Percentiles rank a stretch among this genome's conserved stretches.
Conservation (phyloP, 352 stramenopile species). For the Blastocystis hominis region DNA sequence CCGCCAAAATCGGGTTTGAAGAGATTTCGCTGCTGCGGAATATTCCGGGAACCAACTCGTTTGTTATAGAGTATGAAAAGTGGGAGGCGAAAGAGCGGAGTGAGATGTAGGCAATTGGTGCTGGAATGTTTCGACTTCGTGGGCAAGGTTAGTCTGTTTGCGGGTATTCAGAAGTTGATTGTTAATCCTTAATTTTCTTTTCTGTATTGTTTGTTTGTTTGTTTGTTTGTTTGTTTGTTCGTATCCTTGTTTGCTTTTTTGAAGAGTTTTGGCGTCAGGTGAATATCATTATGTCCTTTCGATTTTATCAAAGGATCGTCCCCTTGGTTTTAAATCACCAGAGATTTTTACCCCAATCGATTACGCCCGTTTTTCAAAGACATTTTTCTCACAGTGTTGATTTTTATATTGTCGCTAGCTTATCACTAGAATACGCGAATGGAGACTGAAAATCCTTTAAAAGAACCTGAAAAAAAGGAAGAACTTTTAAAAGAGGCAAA, state of each 20-base stretch:
- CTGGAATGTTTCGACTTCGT: conserved; percentile 22
- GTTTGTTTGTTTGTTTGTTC: not conserved
- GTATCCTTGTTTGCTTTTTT: not conserved
- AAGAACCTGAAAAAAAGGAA: not conserved
- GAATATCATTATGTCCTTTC: not conserved
- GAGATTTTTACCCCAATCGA: not conserved
- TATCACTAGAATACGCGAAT: not conserved
- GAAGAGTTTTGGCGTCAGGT: not conserved
- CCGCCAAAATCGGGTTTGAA: not conserved
- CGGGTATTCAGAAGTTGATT: not conserved
- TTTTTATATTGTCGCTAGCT: not conserved
- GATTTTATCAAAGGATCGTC: not conserved
- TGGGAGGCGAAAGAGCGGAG: not conserved
- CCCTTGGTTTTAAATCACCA: not conserved
- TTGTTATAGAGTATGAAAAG: conserved; percentile 7
- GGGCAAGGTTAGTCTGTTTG: not conserved
- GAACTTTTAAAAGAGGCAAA: not conserved
- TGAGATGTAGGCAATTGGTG: not conserved
- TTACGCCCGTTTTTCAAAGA: not conserved
- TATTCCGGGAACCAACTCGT: not conserved
- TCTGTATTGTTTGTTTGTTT: not conserved
- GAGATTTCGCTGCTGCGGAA: not conserved
- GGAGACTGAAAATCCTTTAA: not conserved
- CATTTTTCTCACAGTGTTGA: not conserved
- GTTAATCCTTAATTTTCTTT: not conserved